phyloP scores from a whole-genome alignment of 2,329 filamentous ascomycete species.

The Emergomyces orientalis region DNA sequence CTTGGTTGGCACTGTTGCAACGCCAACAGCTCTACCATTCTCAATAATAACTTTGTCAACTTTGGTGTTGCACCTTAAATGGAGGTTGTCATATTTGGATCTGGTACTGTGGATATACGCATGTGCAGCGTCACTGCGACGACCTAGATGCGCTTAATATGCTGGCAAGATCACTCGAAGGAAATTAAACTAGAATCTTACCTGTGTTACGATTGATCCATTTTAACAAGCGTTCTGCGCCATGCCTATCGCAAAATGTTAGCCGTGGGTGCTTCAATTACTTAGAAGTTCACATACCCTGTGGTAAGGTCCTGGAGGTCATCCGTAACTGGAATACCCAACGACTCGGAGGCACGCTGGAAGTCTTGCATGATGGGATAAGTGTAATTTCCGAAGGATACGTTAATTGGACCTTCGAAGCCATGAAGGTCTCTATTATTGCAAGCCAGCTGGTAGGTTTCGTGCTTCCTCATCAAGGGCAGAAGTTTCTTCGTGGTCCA shows the following conservation, averaged over 20 bases:
- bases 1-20: slow-evolving; percentile 62
- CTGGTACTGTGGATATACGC: slow-evolving; percentile 70
- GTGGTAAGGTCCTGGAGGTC: slow-evolving; percentile 61
- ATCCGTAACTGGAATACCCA: slow-evolving; percentile 65
- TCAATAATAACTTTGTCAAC: slow-evolving; percentile 68
- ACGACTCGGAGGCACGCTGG: slow-evolving; percentile 60
- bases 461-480: slow-evolving; percentile 70
- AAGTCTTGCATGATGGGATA: slow-evolving; percentile 79
- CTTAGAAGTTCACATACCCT: slow-evolving; percentile 21
- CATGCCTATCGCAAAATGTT: slow-evolving; percentile 37
- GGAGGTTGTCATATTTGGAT: slow-evolving; percentile 59
- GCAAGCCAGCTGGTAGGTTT: slow-evolving; percentile 61
- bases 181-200: slow-evolving; percentile 29
- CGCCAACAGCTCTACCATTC: slow-evolving; percentile 60
- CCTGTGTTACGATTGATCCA: slow-evolving; percentile 62
- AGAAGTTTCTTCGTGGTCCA: slow-evolving; percentile 68
- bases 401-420: slow-evolving; percentile 71
- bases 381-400: slow-evolving; percentile 70
- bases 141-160: slow-evolving; percentile 36
- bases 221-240: slow-evolving; percentile 75
- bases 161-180: neutral
- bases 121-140: slow-evolving; percentile 67
- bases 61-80: slow-evolving; percentile 66
- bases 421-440: slow-evolving; percentile 59
- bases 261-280: neutral